Evolutionary conservation across 768 basidiomycete species (phyloP).

Genomic region (Trametes meyenii): DNA sequence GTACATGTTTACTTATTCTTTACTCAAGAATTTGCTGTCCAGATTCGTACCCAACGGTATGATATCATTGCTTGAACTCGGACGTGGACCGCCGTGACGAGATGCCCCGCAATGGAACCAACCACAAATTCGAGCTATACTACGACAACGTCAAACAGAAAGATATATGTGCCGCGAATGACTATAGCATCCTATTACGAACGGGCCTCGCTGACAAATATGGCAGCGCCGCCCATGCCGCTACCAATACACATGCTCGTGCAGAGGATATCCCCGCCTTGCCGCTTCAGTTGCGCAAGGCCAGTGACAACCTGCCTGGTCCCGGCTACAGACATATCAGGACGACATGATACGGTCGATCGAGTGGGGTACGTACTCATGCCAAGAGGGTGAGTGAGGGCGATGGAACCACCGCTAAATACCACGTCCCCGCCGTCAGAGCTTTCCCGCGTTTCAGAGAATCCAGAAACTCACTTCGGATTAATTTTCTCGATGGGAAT

Average conservation of each 20-base stretch:
- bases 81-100: too few species aligned
- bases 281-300: constrained; percentile 77
- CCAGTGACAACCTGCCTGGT: constrained; percentile 87
- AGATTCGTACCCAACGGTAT: too few species aligned
- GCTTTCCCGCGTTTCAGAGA: background rate
- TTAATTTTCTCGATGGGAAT: constrained; percentile 84
- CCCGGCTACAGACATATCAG: constrained; percentile 56
- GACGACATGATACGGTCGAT: background rate
- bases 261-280: constrained; percentile 68
- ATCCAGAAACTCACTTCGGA: constrained; percentile 59
- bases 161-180: background rate
- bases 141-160: background rate
- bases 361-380: constrained; percentile 60
- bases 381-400: constrained; percentile 79
- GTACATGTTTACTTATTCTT: too few species aligned
- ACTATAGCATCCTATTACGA: background rate
- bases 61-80: too few species aligned
- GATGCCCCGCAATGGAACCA: too few species aligned
- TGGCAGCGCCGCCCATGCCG: constrained; percentile 86
- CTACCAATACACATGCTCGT: constrained; percentile 85
- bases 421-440: background rate
- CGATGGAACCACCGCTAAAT: constrained; percentile 82
- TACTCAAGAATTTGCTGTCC: too few species aligned
- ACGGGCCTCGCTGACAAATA: constrained; percentile 70
- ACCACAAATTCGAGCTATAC: too few species aligned